Evolutionary conservation across 352 stramenopile species (phyloP).

Genomic region (Globisporangium echinulatum): DNA sequence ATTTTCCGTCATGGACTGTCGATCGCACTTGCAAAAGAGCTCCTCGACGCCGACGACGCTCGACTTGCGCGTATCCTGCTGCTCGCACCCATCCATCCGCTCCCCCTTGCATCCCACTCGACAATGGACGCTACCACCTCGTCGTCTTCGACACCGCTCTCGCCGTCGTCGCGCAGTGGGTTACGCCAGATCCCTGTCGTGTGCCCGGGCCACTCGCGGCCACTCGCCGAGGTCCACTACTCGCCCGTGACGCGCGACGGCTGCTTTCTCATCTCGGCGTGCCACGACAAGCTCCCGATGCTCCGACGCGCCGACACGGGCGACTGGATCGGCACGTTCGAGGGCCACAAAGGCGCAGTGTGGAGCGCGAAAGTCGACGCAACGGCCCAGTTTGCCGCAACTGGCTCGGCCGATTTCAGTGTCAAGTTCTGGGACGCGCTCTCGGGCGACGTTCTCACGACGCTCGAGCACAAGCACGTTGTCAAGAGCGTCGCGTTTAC

Average conservation of each 20-base stretch:
- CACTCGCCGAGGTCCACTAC: constrained; percentile 75
- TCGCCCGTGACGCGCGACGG: constrained; percentile 37
- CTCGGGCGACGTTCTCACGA: constrained; percentile 89
- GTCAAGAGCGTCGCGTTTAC: constrained; percentile 96
- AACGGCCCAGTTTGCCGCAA: constrained; percentile 76
- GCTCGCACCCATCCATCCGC: not conserved
- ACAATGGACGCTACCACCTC: not conserved
- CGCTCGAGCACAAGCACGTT: constrained; percentile 95
- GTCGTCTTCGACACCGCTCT: constrained; percentile 20
- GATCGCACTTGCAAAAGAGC: too few species aligned
- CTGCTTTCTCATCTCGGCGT: constrained; percentile 77
- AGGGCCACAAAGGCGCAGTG: constrained; percentile 94
- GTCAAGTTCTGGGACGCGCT: constrained; percentile 97
- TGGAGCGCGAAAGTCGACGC: constrained; percentile 90
- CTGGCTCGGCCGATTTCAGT: constrained; percentile 92
- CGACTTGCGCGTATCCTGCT: constrained; percentile 2
- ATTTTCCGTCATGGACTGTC: too few species aligned
- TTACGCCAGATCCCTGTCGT: constrained; percentile 85
- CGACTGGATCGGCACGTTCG: constrained; percentile 97
- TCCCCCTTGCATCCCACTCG: not conserved
- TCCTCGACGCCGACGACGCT: not conserved
- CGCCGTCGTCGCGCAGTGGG: constrained; percentile 28
- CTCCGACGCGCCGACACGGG: constrained; percentile 73
- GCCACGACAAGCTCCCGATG: constrained; percentile 88
- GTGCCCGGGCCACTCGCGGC: constrained; percentile 78